Base-by-base conservation (phyloP, 441 rosid species). In the Raphanus hybrid region DNA sequence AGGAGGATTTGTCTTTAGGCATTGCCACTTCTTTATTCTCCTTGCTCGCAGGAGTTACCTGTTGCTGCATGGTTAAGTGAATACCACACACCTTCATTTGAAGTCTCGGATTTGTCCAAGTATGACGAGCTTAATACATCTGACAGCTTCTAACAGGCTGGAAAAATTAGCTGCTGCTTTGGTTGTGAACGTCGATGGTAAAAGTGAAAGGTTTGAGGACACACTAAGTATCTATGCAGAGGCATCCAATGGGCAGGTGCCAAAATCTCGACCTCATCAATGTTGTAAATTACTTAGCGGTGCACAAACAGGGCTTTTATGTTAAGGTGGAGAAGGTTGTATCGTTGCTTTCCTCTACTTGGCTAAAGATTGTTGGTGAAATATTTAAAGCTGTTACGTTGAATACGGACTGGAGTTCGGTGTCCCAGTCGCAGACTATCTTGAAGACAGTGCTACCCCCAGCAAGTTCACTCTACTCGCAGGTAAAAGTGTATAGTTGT, bases 221-320 rank as follows among this genome's bases (percentile, higher is more conserved):
- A 84, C 87, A 57, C 77, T 91, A 50, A 82, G 79, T 70, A 87
- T 93, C 77, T 89, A 80, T 77, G 95, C 99, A 8, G 97, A 93
- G 86, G 97, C 97, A 74, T 91, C 99, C 26, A 93, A 95, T 82
- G 99, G 96, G 59, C 99, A 90, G 86, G 93, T 95, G 99, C 98
- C 98, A 79, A 95, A 95, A 95, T 80, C 90, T 95, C 58, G 98
- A 95, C 74, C 92, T 93, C 70, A 87, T 93, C 81, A 95, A 95
- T 83, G 84, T 93, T 74, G 96, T 91, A 71, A 90, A 88, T 81
- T 91, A 91, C 86, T 81, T 95, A 76, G 96, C 92, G 12, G 94
- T 89, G 37, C 97, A 95, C 66, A 84, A 93, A 84, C 96, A 90
- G 84, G 97, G 97, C 8, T 88, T 90, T 72, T 89, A 5, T 76